Evolutionary conservation across 495 filamentous ascomycete genomes (phyloP), one percentile per base, ranked within the genome.

Genomic region (Xylaria longipes): DNA sequence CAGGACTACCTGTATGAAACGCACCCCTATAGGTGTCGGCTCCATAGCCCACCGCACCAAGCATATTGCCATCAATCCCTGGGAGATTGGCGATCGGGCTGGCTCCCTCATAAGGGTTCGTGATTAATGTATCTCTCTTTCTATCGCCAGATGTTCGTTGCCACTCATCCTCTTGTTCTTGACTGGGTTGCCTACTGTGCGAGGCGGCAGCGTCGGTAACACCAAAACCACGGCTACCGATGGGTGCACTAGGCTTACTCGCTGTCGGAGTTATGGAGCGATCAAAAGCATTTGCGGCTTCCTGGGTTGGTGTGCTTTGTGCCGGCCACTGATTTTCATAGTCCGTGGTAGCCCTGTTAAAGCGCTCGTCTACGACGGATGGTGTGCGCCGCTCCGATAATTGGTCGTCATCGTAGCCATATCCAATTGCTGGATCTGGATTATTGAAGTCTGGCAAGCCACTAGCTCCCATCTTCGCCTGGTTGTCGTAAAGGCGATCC

Each of bases 361-460:
- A 72, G 11, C 79, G 75, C n/a, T 79, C 84, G 15, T 83, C 73
- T 5, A 81, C 70, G 33, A 84, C 63, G 0, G 84, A 85, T 7
- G 83, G 81, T 15, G 76, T 74, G 31, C 70, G 75, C 15, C 54
- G 70, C 15, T 50, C 45, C 11, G 70, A 68, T 45, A 62, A 74
- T 81, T 83, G 52, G 79, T 91, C 90, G 39, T 90, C 87, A 15
- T 91, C 89, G 57, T 86, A 83, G 72, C 87, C 86, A 71, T 87
- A 80, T 8, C 89, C 89, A 71, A 91, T 88, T 69, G 94, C 93
- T 0, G 89, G 91, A 83, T 94, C 84, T 7, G 89, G 89, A 77
- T 91, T 82, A 48, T 88, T 73, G 31, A 84, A 77, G 73, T 87
- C 85, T 17, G 91, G 91, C 57, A 94, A 70, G 69, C 89, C 87